Base-by-base conservation (phyloP, 139 green algal genomes). In the Closterium sp. region DNA sequence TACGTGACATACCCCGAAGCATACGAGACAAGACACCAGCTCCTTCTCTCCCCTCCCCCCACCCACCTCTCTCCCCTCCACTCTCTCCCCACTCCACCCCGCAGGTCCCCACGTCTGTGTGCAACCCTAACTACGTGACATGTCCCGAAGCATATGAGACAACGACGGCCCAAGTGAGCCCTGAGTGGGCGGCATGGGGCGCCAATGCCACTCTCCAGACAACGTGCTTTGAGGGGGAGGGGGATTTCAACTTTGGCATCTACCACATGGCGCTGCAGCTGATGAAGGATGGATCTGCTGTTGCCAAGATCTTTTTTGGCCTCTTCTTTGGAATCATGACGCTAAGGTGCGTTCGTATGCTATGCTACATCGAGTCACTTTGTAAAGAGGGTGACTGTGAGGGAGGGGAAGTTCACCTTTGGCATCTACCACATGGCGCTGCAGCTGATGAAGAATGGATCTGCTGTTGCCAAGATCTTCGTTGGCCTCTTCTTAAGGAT, bases 271-370 rank as follows among this genome's bases (percentile, higher is more conserved):
- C 85, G 9, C 28, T 87, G 1, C 85, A 30, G 7, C 85, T 87
- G 0, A 87, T 87, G 28, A 87, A 30, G 28, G 85, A 32, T 87
- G 28, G 28, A 0, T 31, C n/a, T 17, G 19, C 85, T 10, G 0
- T 31, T 0, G 28, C 85, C n/a, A 89, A 89, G 87, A 42, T 89
- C 2, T 45, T 50, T 17, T 62, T n/a, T 31, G 31, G 31, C 28
- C 29, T 62, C 87, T 89, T 89, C 31, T 89, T 45, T 0, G 87
- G 87, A 0, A 24, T 89, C 31, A 89, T 89, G 87, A 89, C 87
- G 29, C 87, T 89, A 9, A 89, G 87, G 87, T 89, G 31, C n/a
- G n/a, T n/a, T n/a, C n/a, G n/a, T n/a, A 42, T 42, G 34, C 34
- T 42, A 6, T 42, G 34, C n/a, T n/a, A n/a, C n/a, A n/a, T n/a